Percentiles rank a stretch among this genome's conserved stretches.
Evolutionary conservation across 2,329 filamentous ascomycete species (phyloP).

Genomic region (Neopestalotiopsis rosae): DNA sequence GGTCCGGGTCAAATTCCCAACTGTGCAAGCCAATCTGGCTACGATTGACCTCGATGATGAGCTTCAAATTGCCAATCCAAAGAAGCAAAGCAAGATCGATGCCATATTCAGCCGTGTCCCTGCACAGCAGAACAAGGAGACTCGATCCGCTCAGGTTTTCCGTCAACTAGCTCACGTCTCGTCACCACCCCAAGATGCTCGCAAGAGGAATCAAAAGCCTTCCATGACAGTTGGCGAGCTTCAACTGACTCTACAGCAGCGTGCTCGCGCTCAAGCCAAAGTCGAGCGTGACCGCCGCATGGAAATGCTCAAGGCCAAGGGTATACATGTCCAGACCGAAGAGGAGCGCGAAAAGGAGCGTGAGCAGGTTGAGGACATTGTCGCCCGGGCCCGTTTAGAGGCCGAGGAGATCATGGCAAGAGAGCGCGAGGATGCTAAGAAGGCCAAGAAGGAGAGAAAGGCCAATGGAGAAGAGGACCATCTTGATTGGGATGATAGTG

Average conservation of each 20-base stretch:
- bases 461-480: conserved; percentile 52
- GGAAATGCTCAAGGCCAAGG: conserved; percentile 77
- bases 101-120: conserved; percentile 75
- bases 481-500: conserved; percentile 62
- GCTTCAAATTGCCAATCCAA: conserved; percentile 63
- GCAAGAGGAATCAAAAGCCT: conserved; percentile 48
- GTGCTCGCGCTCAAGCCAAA: conserved; percentile 80
- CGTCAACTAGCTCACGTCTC: conserved; percentile 76
- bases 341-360: conserved; percentile 87
- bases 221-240: conserved; percentile 74
- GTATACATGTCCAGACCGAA: conserved; percentile 79
- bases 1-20: conserved; percentile 56
- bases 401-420: conserved; percentile 78
- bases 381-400: conserved; percentile 83
- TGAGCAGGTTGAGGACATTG: conserved; percentile 83
- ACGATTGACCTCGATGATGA: conserved; percentile 61
- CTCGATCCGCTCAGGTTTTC: conserved; percentile 69
- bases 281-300: conserved; percentile 79
- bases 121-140: conserved; percentile 65
- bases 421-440: conserved; percentile 77
- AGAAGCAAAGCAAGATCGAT: conserved; percentile 57
- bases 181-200: conserved; percentile 61
- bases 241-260: conserved; percentile 69
- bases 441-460: conserved; percentile 54
- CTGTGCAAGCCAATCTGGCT: conserved; percentile 42